Evolutionary conservation across 2,329 filamentous ascomycete genomes (phyloP).

Genomic region (Pochonia chlamydosporia): DNA sequence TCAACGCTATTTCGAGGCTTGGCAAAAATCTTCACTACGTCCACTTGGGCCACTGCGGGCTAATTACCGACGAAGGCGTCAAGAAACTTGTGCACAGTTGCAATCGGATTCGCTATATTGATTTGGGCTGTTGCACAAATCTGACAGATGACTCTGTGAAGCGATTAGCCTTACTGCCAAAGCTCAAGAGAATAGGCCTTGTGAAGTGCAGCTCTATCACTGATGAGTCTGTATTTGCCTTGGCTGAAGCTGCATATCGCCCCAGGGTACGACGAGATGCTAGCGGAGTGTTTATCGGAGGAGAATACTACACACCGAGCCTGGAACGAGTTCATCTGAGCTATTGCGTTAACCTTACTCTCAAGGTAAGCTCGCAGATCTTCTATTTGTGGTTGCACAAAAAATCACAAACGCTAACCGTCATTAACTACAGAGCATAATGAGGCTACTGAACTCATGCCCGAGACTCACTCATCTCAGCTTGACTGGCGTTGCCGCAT

Average conservation of each 20-base stretch:
- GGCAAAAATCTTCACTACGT: slow-evolving; percentile 97
- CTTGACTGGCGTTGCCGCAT: slow-evolving; percentile 88
- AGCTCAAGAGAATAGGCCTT: slow-evolving; percentile 87
- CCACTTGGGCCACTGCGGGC: slow-evolving; percentile 86
- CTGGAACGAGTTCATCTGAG: slow-evolving; percentile 93
- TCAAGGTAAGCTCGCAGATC: slow-evolving; percentile 55
- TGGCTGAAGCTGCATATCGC: slow-evolving; percentile 65
- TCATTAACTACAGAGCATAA: slow-evolving; percentile 88
- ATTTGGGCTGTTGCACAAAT: slow-evolving; percentile 88
- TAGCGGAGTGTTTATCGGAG: slow-evolving; percentile 39
- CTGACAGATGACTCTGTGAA: slow-evolving; percentile 84
- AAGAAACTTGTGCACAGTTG: slow-evolving; percentile 77
- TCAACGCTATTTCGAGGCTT: slow-evolving; percentile 79
- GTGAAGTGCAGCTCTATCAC: slow-evolving; percentile 93
- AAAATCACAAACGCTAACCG: too few species aligned
- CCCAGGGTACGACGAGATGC: slow-evolving; percentile 43
- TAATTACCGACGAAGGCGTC: slow-evolving; percentile 86
- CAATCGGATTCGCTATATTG: slow-evolving; percentile 94
- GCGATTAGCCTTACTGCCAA: slow-evolving; percentile 79
- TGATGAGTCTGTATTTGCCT: slow-evolving; percentile 77
- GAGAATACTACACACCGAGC: slow-evolving; percentile 54
- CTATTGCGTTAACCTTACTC: slow-evolving; percentile 81
- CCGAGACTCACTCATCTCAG: slow-evolving; percentile 89
- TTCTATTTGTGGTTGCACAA: too few species aligned
- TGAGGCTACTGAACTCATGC: slow-evolving; percentile 82